Evolutionary conservation across 2,329 filamentous ascomycete species (phyloP).

Genomic region (Xylariaceae sp.): DNA sequence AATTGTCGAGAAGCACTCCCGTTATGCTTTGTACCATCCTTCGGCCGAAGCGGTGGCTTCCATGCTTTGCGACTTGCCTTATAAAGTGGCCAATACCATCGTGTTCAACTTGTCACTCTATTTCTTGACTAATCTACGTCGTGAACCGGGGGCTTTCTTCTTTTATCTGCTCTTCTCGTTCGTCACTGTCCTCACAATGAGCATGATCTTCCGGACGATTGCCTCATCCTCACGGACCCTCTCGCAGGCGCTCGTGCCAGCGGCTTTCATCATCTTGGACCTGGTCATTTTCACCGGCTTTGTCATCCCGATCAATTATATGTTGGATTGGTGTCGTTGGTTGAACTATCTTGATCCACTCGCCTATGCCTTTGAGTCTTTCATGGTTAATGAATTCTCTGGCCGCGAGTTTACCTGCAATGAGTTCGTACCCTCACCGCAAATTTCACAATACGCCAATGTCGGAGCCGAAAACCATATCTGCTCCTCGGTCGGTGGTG

Average conservation of each 20-base stretch:
- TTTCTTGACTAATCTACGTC: slow-evolving; percentile 79
- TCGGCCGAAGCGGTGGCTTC: slow-evolving; percentile 83
- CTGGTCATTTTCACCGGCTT: slow-evolving; percentile 71
- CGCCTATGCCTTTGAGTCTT: slow-evolving; percentile 72
- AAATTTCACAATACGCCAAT: slow-evolving; percentile 35
- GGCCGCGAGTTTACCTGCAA: slow-evolving; percentile 54
- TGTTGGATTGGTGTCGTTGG: slow-evolving; percentile 79
- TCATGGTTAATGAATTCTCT: slow-evolving; percentile 82
- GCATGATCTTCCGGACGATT: slow-evolving; percentile 80
- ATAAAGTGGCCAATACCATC: slow-evolving; percentile 71
- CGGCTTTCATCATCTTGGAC: slow-evolving; percentile 58
- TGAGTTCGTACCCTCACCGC: slow-evolving; percentile 39
- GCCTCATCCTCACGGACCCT: slow-evolving; percentile 70
- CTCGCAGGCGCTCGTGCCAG: slow-evolving; percentile 59
- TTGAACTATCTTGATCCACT: slow-evolving; percentile 78
- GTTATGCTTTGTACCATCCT: slow-evolving; percentile 86
- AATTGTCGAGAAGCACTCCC: slow-evolving; percentile 85
- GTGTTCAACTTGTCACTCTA: slow-evolving; percentile 78
- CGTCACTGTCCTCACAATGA: slow-evolving; percentile 71
- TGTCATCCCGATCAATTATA: slow-evolving; percentile 61
- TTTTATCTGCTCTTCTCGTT: slow-evolving; percentile 78
- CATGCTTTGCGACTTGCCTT: slow-evolving; percentile 82
- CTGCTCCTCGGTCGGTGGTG: slow-evolving; percentile 58
- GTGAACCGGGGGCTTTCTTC: slow-evolving; percentile 75
- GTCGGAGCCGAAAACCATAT: slow-evolving; percentile 40